A percentile compares a stretch with the other conserved stretches of the same genome.
These are phyloP conservation scores for Rhodotorula sphaerocarpa DNA, from an alignment of 768 basidiomycete genomes.

Conservation along the genomic window DNA sequence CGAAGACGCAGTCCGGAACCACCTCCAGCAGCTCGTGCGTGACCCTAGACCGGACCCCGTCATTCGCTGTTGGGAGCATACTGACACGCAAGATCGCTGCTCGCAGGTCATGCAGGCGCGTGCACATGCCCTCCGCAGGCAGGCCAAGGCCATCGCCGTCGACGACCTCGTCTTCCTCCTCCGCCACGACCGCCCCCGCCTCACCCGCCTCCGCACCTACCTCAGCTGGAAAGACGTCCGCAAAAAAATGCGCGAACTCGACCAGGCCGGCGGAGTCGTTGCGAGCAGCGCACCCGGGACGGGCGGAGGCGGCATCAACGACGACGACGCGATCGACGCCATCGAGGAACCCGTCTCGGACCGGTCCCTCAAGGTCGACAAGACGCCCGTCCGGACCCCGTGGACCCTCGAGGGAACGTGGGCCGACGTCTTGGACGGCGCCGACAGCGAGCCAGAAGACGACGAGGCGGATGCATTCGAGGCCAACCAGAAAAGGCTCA, in stretches of 20 bases:
- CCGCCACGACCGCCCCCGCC: slow-evolving; percentile 84
- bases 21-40: slow-evolving; percentile 78
- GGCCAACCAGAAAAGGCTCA: slow-evolving; percentile 78
- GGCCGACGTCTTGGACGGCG: slow-evolving; percentile 64
- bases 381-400: slow-evolving; percentile 87
- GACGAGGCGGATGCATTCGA: slow-evolving; percentile 94
- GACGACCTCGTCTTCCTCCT: slow-evolving; percentile 97
- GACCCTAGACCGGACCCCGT: too few species aligned
- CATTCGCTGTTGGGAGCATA: background rate
- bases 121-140: slow-evolving; percentile 67
- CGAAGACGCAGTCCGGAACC: slow-evolving; percentile 86
- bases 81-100: too few species aligned
- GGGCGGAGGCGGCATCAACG: too few species aligned
- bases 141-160: slow-evolving; percentile 74
- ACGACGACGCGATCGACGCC: slow-evolving; percentile 58
- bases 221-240: slow-evolving; percentile 96
- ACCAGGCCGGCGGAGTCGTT: slow-evolving; percentile 1
- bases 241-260: slow-evolving; percentile 63
- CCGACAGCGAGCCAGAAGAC: slow-evolving; percentile 82
- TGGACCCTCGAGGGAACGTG: slow-evolving; percentile 93
- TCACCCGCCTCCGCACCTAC: slow-evolving; percentile 84
- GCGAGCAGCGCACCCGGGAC: too few species aligned
- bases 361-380: slow-evolving; percentile 63
- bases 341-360: slow-evolving; percentile 60
- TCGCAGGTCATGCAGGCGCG: slow-evolving; percentile 75